Conservation (phyloP, 371 early-diverging fungal genomes). For the Nematocida ironsii region DNA sequence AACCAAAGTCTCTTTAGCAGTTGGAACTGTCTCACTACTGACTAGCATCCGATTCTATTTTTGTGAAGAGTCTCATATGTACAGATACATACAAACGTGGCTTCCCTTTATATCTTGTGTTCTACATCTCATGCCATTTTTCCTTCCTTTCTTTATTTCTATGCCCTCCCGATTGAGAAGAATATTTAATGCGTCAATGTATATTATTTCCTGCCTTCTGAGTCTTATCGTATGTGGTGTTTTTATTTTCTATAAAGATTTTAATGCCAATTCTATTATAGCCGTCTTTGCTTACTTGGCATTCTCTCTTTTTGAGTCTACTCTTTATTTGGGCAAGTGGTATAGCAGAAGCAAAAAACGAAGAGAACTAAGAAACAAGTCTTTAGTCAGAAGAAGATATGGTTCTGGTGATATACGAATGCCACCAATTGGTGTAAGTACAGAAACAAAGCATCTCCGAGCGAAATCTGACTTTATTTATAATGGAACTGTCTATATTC, state of each 20-base stretch:
- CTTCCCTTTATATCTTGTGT: not conserved
- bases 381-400: constrained; percentile 45
- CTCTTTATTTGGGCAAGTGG: constrained; percentile 35
- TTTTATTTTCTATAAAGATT: not conserved
- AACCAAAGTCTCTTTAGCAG: constrained; percentile 19
- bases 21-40: not conserved
- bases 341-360: constrained; percentile 10
- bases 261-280: not conserved
- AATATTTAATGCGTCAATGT: constrained; percentile 12
- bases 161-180: constrained; percentile 12
- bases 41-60: not conserved
- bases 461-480: constrained; percentile 42
- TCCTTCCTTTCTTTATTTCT: constrained; percentile 47
- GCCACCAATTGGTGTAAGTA: constrained; percentile 41
- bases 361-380: constrained; percentile 32
- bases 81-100: not conserved
- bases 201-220: not conserved
- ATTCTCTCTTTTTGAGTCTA: constrained; percentile 1
- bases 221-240: not conserved
- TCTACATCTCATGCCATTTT: constrained; percentile 21
- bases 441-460: constrained; percentile 50
- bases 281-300: not conserved
- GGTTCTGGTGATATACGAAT: constrained; percentile 31
- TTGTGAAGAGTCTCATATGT: not conserved
- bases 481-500: constrained; percentile 44